Evolutionary conservation across 768 basidiomycete genomes (phyloP), one percentile per base, ranked within the genome.

Genomic region (Xerocomellus intermedius): DNA sequence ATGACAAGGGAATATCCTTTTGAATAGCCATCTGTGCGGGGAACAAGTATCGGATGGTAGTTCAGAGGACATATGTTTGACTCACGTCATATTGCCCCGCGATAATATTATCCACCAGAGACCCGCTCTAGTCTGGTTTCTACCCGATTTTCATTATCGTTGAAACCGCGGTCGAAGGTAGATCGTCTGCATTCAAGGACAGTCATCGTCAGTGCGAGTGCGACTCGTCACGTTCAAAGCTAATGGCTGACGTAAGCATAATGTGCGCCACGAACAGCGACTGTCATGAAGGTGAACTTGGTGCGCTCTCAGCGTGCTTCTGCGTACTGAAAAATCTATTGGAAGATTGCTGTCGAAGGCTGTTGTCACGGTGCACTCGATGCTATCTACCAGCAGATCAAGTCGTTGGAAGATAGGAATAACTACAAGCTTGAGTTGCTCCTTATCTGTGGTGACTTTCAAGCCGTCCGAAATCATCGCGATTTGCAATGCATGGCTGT

Each of bases 341-440:
- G 42, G 2, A 57, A 94, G 86, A 79, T 98, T 60, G 95, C 94
- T 8, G 78, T 98, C 26, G 85, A 97, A 76, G 95, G 95, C 3
- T 98, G 97, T 76, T 94, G 91, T 62, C 97, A 99, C 69, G 97
- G 97, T 33, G 82, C 87, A 58, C 82, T 97, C n/a, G 89, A 92
- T 69, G 80, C 81, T 10, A 96, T 96, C 50, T 98, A 98, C 74
- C 68, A 73, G 10, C 81, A 86, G 33, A 82, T 98, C 50, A 73
- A 71, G 4, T 62, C 73, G 13, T 81, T 94, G 30, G 89, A 97
- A 65, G 58, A 65, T 2, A 73, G 72, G 56, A 79, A 89, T 62
- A 69, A 75, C 13, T 86, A 85, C 71, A 85, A 82, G 52, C 82
- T 97, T 51, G 91, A 96, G 64, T 74, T 94, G 2, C 81, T 99